Evolutionary conservation across 2,329 filamentous ascomycete genomes (phyloP), one percentile per base, ranked within the genome.

Genomic region (Xylaria sp.): DNA sequence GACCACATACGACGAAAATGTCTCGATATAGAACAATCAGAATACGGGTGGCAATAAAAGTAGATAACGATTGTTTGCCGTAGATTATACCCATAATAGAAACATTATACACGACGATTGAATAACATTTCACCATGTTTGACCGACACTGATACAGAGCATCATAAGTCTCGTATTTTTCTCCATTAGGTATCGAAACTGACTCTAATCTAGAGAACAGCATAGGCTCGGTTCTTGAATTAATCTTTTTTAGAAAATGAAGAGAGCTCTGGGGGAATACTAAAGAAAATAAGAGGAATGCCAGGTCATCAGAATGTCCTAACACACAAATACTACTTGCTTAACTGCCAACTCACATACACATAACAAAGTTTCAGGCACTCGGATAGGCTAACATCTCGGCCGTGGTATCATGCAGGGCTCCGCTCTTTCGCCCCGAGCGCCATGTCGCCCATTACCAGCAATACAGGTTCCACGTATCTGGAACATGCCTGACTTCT

Each of bases 201-300:
- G 78, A 78, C 79, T 73, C 70, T 65, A 66, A 63, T 71, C 63
- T 71, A 74, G 75, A 75, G 71, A 71, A 74, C 75, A 74, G 70
- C 69, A 72, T 65, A 75, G 71, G 75, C 74, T 75, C 74, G 66
- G 66, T 81, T 81, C 79, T 81, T 65, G 78, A 56, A 83, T 81
- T 81, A 83, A 75, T 74, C 74, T 75, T 75, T 75, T 75, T 71
- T 72, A 75, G 74, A 77, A 79, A 77, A 78, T 73, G 76, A 80
- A 79, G 66, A 74, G 75, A 80, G 75, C 74, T 75, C 70, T 70
- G 72, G 75, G 76, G 77, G 76, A 80, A 80, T 81, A 83, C 79
- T 83, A 83, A 81, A 81, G 77, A 75, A 81, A 81, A 81, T 80
- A 81, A 80, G 77, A 81, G 80, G 73, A 81, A 81, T 72, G 77